A percentile compares a stretch with the other conserved stretches of the same genome.
Evolutionary conservation across 2,329 filamentous ascomycete genomes (phyloP).

Genomic region (Ascochyta koolunga): DNA sequence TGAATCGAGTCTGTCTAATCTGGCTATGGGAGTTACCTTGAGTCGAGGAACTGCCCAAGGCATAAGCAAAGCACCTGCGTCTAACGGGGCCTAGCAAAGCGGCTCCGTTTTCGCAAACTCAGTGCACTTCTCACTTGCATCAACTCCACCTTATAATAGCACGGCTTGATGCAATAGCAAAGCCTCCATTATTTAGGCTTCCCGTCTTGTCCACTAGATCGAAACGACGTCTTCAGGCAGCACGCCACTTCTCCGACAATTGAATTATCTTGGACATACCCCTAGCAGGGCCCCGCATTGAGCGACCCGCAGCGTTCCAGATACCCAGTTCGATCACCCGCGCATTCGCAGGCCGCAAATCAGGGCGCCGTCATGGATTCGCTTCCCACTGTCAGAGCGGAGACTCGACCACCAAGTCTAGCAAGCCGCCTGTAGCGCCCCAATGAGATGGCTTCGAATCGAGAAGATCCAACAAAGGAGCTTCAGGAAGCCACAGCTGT

Average conservation of each 20-base stretch:
- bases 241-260: slow-evolving; percentile 9
- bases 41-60: not conserved
- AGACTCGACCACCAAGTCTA: not conserved
- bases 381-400: not conserved
- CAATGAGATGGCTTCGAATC: not conserved
- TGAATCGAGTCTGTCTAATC: not conserved
- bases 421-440: not conserved
- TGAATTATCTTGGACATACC: slow-evolving; percentile 10
- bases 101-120: not conserved
- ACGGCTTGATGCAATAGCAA: slow-evolving; percentile 9
- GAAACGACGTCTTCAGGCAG: slow-evolving; percentile 9
- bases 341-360: not conserved
- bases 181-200: slow-evolving; percentile 5
- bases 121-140: slow-evolving; percentile 4
- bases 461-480: not conserved
- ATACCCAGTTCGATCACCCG: not conserved
- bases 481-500: slow-evolving; percentile 8
- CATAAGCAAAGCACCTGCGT: not conserved
- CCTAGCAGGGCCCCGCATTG: slow-evolving; percentile 13
- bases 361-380: slow-evolving; percentile 1
- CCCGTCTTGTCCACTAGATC: slow-evolving; percentile 4
- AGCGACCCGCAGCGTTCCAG: slow-evolving; percentile 14
- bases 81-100: not conserved
- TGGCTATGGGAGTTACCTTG: not conserved
- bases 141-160: slow-evolving; percentile 8